Percentiles rank a stretch among this genome's conserved stretches.
phyloP scores from a whole-genome alignment of 345 rosid species.

The Crucihimalaya himalaica region DNA sequence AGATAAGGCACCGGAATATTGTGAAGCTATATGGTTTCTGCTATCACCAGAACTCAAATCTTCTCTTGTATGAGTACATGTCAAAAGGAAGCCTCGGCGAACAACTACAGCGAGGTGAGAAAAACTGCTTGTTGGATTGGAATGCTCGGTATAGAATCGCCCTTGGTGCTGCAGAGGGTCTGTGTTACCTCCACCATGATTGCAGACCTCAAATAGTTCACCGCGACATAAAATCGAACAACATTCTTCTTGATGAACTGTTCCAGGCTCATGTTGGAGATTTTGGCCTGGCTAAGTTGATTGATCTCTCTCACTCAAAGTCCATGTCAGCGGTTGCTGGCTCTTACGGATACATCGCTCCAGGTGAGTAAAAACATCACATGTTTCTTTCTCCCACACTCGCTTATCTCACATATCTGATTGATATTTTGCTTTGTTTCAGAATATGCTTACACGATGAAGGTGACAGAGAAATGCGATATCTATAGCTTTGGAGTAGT shows the following conservation, averaged over 20 bases:
- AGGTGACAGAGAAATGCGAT: conserved; percentile 84
- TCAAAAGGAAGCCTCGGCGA: conserved; percentile 81
- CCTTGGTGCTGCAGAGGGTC: conserved; percentile 82
- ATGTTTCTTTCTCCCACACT: neutral
- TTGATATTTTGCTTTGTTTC: conserved; percentile 24
- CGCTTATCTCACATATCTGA: neutral
- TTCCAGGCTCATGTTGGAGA: conserved; percentile 88
- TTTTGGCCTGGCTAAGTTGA: conserved; percentile 79
- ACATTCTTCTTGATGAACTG: conserved; percentile 70
- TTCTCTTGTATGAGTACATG: conserved; percentile 80
- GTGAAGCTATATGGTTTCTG: conserved; percentile 86
- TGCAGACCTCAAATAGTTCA: conserved; percentile 78
- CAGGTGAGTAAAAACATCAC: conserved; percentile 49
- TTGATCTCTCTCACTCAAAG: conserved; percentile 71
- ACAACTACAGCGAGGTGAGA: conserved; percentile 53
- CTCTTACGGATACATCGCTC: conserved; percentile 90
- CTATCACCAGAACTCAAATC: conserved; percentile 66
- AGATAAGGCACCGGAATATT: conserved; percentile 77
- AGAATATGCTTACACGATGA: conserved; percentile 94
- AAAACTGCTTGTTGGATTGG: conserved; percentile 57
- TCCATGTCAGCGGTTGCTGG: conserved; percentile 91
- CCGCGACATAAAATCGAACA: conserved; percentile 83
- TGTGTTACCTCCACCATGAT: conserved; percentile 77
- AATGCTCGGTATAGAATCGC: conserved; percentile 64
- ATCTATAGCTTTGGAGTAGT: conserved; percentile 88